A percentile compares a stretch with the other conserved stretches of the same genome.
phyloP scores from a whole-genome alignment of 345 rosid species.

The Eucalyptus guilfoylei region DNA sequence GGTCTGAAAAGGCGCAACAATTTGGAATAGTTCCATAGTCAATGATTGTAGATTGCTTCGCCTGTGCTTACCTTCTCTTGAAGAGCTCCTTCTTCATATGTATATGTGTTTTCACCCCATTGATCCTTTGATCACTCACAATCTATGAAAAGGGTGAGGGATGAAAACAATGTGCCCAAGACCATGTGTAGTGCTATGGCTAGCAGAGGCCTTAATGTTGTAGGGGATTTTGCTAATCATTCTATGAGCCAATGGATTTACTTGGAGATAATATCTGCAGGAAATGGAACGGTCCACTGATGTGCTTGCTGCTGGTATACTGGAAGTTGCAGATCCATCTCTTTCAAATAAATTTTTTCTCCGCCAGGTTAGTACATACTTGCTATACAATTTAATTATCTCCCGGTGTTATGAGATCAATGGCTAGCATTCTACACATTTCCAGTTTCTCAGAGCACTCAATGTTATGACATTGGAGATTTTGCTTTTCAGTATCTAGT shows the following conservation, averaged over 20 bases:
- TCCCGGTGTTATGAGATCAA: neutral
- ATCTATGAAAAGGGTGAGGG: neutral
- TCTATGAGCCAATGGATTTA: neutral
- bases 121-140: neutral
- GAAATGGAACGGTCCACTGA: slow-evolving; percentile 98
- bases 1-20: neutral
- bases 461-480: neutral
- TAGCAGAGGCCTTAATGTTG: neutral
- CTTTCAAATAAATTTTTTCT: slow-evolving; percentile 87
- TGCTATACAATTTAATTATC: neutral
- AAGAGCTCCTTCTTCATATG: neutral
- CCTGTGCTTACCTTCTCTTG: neutral
- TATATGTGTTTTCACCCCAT: neutral
- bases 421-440: neutral
- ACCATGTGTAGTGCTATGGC: neutral
- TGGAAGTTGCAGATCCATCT: slow-evolving; percentile 90
- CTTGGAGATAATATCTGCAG: slow-evolving; percentile 22
- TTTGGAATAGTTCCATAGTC: neutral
- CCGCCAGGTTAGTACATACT: slow-evolving; percentile 56
- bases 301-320: slow-evolving; percentile 96
- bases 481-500: neutral
- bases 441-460: neutral
- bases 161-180: neutral
- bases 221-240: neutral
- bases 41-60: neutral